A percentile compares a stretch with the other conserved stretches of the same genome.
phyloP scores from a whole-genome alignment of 2,329 filamentous ascomycete species.

The Penicillium freii region DNA sequence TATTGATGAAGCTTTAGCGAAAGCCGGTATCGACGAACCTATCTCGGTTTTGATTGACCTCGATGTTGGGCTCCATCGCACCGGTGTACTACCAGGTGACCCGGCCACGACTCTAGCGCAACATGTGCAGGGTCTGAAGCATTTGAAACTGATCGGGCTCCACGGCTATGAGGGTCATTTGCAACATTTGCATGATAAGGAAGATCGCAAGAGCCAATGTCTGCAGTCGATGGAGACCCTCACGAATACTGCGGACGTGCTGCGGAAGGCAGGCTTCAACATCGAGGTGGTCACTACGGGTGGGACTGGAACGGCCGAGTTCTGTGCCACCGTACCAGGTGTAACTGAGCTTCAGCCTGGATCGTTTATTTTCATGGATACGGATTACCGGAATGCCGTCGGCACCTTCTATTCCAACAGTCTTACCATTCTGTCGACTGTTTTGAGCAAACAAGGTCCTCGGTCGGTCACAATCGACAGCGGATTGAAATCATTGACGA shows the following conservation, averaged over 20 bases:
- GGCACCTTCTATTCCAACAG: constrained; percentile 52
- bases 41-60: constrained; percentile 50
- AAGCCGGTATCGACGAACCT: constrained; percentile 37
- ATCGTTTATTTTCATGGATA: constrained; percentile 59
- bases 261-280: constrained; percentile 44
- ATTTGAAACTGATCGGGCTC: constrained; percentile 49
- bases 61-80: constrained; percentile 53
- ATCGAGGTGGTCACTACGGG: constrained; percentile 54
- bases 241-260: constrained; percentile 43
- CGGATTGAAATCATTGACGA: constrained; percentile 53
- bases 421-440: constrained; percentile 50
- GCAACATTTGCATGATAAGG: constrained; percentile 50
- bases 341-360: constrained; percentile 57
- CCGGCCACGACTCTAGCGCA: constrained; percentile 42
- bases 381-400: constrained; percentile 55
- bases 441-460: constrained; percentile 49
- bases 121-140: constrained; percentile 37
- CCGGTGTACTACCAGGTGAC: constrained; percentile 47
- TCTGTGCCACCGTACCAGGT: constrained; percentile 51
- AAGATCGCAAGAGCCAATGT: constrained; percentile 45
- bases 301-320: constrained; percentile 54
- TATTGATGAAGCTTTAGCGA: constrained; percentile 45
- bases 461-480: constrained; percentile 50
- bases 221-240: constrained; percentile 49
- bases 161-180: constrained; percentile 56